Evolutionary conservation across 192 early-diverging fungal species (phyloP), one percentile per base, ranked within the genome.

Genomic region (Coemansia reversa): DNA sequence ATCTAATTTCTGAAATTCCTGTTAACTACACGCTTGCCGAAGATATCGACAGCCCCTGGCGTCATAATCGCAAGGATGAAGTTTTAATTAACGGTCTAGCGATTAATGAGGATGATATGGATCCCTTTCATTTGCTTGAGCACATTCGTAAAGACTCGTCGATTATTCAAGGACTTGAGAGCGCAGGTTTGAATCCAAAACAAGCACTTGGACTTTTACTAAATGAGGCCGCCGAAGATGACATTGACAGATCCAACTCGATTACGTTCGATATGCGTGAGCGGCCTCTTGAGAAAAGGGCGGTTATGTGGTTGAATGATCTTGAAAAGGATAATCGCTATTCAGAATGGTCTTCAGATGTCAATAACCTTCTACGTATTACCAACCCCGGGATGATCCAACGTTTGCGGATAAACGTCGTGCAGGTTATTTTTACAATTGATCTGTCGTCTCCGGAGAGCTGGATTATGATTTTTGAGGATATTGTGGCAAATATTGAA

Each of bases 291-390:
- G 65, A 84, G 18, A 60, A 76, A 23, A 83, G 85, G 47, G 30
- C 81, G 2, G 70, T 93, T 16, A 56, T 90, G 22, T 99, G 97
- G 97, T 83, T 88, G 72, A 99, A 98, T 70, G 91, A 99, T 72
- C 74, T 99, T 20, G 94, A 93, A 63, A 89, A 80, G 18, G 97
- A 99, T 64, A 49, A 60, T 0, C 83, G 88, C 14, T 99, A 97
- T 72, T 60, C 74, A 2, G 51, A 65, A 25, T 96, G 91, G 90
- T 84, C 91, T 6, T 52, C 63, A 3, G 72, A 83, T 16, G 30
- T 92, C 14, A 63, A 57, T 52, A 77, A 74, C 8, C 60, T 96
- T 4, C 42, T 86, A 42, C 87, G 81, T 23, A 87, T 92, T 5
- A 39, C 66, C 0, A 89, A 82, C 51, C 83, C 86, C 1, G 88